phyloP scores from a whole-genome alignment of 148 eudicot genomes.

The Mesembryanthemum crystallinum region DNA sequence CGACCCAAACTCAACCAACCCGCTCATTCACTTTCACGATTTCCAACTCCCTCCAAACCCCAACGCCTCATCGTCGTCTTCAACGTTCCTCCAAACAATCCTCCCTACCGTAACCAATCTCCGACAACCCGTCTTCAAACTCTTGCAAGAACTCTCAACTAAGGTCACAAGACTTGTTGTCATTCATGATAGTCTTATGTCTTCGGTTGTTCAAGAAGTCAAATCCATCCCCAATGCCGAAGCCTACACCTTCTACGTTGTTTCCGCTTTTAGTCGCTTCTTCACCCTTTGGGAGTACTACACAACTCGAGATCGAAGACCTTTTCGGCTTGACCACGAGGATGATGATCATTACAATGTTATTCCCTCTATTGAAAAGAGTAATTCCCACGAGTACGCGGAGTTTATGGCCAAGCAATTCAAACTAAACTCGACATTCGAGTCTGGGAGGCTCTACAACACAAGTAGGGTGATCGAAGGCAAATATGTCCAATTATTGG shows the following conservation, averaged over 20 bases:
- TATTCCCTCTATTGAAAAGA: conserved; percentile 19
- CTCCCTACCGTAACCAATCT: neutral
- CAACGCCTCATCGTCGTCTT: neutral
- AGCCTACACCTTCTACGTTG: neutral
- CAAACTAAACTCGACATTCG: neutral
- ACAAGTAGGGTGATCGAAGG: conserved; percentile 26
- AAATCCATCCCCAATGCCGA: neutral
- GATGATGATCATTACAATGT: neutral
- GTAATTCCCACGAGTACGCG: conserved; percentile 1
- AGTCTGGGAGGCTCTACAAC: conserved; percentile 23
- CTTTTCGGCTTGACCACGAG: neutral
- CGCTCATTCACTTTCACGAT: neutral
- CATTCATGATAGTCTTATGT: neutral
- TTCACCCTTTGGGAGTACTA: neutral
- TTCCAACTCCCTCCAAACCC: neutral
- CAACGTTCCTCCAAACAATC: neutral
- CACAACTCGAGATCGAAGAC: neutral
- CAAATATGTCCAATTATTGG: conserved; percentile 15
- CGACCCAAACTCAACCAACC: neutral
- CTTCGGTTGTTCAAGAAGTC: neutral
- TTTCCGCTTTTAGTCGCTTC: neutral
- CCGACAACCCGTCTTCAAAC: neutral
- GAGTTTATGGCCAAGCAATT: conserved; percentile 2
- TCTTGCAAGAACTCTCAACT: neutral
- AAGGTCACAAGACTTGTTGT: neutral